Percentiles rank a stretch among this genome's conserved stretches.
phyloP scores from a whole-genome alignment of 2,329 filamentous ascomycete species.

The Neopestalotiopsis rosae region DNA sequence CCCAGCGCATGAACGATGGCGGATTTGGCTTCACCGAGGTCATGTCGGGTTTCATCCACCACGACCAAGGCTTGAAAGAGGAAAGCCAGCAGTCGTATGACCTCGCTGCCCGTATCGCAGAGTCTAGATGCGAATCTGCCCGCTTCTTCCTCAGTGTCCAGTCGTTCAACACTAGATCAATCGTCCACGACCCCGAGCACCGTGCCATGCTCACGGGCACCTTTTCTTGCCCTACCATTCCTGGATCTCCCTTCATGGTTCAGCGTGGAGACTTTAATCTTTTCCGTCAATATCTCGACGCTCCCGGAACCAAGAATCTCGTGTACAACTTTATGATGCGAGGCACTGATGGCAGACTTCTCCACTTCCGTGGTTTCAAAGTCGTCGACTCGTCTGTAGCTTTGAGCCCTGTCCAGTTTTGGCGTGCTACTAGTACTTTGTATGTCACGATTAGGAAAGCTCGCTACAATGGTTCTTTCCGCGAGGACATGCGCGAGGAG shows the following conservation, averaged over 20 bases:
- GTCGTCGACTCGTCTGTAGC: slow-evolving; percentile 65
- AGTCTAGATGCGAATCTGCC: slow-evolving; percentile 59
- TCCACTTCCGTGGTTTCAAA: slow-evolving; percentile 68
- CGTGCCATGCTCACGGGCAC: slow-evolving; percentile 62
- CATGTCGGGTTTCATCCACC: slow-evolving; percentile 66
- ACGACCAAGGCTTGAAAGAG: slow-evolving; percentile 43
- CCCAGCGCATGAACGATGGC: slow-evolving; percentile 47
- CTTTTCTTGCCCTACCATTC: slow-evolving; percentile 59
- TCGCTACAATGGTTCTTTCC: slow-evolving; percentile 29
- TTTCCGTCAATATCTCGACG: slow-evolving; percentile 57
- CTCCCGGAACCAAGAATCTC: slow-evolving; percentile 63
- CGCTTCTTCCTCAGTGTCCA: slow-evolving; percentile 65
- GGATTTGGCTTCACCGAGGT: slow-evolving; percentile 68
- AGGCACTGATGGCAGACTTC: slow-evolving; percentile 54
- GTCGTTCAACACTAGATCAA: slow-evolving; percentile 55
- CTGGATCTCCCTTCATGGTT: slow-evolving; percentile 65
- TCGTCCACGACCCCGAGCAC: slow-evolving; percentile 54
- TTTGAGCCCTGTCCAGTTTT: slow-evolving; percentile 60
- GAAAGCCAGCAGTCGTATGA: slow-evolving; percentile 58
- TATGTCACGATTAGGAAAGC: slow-evolving; percentile 63
- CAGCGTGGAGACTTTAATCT: slow-evolving; percentile 62
- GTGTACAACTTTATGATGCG: slow-evolving; percentile 67
- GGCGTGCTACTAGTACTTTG: slow-evolving; percentile 66
- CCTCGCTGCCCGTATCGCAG: slow-evolving; percentile 56
- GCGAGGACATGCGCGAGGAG: slow-evolving; percentile 39